phyloP scores from a whole-genome alignment of 768 basidiomycete genomes.

The Multifurca ochricompacta region DNA sequence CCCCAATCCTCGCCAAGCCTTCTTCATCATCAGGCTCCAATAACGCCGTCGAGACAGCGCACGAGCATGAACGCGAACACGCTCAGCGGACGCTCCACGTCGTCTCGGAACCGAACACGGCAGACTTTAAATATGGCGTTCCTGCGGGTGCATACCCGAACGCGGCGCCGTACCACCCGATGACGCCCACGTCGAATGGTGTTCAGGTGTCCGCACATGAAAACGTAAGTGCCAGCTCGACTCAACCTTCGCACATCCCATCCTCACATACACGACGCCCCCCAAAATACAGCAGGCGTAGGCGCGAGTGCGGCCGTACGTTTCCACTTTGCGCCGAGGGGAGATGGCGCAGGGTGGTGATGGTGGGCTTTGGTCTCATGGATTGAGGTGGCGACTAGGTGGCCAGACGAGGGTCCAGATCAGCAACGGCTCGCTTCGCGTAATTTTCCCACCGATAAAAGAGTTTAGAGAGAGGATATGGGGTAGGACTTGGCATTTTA shows the following conservation, averaged over 20 bases:
- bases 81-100: conserved; percentile 56
- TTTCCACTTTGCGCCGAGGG: conserved; percentile 35
- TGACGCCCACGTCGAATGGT: conserved; percentile 30
- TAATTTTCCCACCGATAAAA: conserved; percentile 41
- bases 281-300: conserved; percentile 37
- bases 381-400: conserved; percentile 33
- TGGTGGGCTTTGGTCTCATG: conserved; percentile 37
- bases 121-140: conserved; percentile 55
- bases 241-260: conserved; percentile 37
- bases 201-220: conserved; percentile 23
- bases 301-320: conserved; percentile 43
- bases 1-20: conserved; percentile 30
- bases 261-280: conserved; percentile 36
- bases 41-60: conserved; percentile 27
- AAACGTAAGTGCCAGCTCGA: conserved; percentile 32
- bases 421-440: conserved; percentile 31
- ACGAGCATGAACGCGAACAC: conserved; percentile 58
- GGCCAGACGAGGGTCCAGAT: conserved; percentile 28
- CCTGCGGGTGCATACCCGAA: conserved; percentile 53
- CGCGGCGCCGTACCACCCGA: conserved; percentile 34
- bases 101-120: conserved; percentile 63
- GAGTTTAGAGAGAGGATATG: conserved; percentile 37
- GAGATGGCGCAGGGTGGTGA: conserved; percentile 39
- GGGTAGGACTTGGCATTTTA: conserved; percentile 40
- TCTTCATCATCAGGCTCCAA: conserved; percentile 24